Evolutionary conservation across 1,284 basidiomycete species (phyloP), one percentile per base, ranked within the genome.

Genomic region (Sporisorium scitamineum): DNA sequence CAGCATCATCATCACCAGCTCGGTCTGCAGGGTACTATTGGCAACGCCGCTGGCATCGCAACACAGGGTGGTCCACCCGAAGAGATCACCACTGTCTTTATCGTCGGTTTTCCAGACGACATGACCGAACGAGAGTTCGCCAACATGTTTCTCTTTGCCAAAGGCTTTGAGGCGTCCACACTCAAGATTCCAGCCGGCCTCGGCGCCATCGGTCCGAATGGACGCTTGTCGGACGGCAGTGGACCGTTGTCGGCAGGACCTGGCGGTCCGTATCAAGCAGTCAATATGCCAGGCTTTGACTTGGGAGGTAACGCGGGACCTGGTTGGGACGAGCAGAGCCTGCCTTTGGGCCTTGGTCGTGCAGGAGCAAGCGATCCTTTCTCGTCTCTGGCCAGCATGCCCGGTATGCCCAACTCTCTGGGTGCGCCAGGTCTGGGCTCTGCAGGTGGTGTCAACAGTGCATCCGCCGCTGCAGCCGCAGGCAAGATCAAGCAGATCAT

Each of bases 51-150:
- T 29, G 54, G 60, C 22, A 42, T 67, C 26, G 44, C 51, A 26
- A 20, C 70, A 13, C 59, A 41, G 42, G 66, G 55, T 2, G 74
- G 70, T 18, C 59, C 53, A 3, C 62, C 73, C 3, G 95, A 97
- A 84, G 95, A 97, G 80, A 97, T 98, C 67, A 95, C 93, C 22
- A 99, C 96, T 2, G 96, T 99, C 73, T 99, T 99, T 80, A 95
- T 99, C 1, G 96, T 98, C 31, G 96, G 96, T 0, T 99, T 99
- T 86, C 96, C 96, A 3, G 97, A 99, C 75, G 96, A 99, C 84
- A 98, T 99, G 93, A 92, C 93, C 89, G 95, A 98, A 87, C 94
- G 96, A 24, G 96, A 99, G 87, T 98, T 99, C 86, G 94, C 96
- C 87, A 98, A 98, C 86, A 97, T 99, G 92, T 99, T 99, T 86